Evolutionary conservation across 169 alveolate species (phyloP), one percentile per base, ranked within the genome.

Genomic region (Plasmodium fragile): DNA sequence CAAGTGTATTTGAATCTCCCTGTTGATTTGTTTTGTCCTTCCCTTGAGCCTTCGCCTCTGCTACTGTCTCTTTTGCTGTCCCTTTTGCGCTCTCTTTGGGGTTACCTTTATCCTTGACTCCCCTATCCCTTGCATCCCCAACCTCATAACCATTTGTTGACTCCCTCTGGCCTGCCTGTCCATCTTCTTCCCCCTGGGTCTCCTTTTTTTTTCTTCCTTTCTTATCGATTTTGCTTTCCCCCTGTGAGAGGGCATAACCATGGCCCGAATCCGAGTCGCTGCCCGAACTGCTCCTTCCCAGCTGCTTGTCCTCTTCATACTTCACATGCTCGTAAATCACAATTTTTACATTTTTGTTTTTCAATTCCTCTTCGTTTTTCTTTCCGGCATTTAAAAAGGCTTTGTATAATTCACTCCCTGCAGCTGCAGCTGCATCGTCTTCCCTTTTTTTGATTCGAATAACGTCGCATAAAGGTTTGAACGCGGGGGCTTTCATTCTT

Each of bases 371-470:
- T 10, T 72, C 39, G 36, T 39, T 43, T 16, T 84, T 75, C 43
- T 84, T 84, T 30, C 41, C 55, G 36, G 59, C 75, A n/a, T 72
- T n/a, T 32, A 84, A 34, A 84, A 72, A 84, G 53, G 75, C 81
- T 36, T 84, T 84, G 78, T 84, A 84, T 41, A 84, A 0, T 16
- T 84, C 82, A 2, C 84, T 72, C 30, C 59, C 81, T 28, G 55
- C 18, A 65, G 53, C 59, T 5, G 36, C 39, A 43, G 4, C 45
- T 28, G 16, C 10, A 22, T 65, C 10, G 7, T 65, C 75, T 72
- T 84, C 83, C 45, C 59, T 84, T 49, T 84, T 84, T 45, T 84
- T 84, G 43, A 84, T 45, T 65, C 92, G n/a, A 28, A 84, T 84
- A 22, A 84, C 84, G 3, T 84, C 92, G 41, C 78, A 36, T 72